A percentile compares a stretch with the other conserved stretches of the same genome.
Conservation (phyloP, 2,329 filamentous ascomycete species). For the Chaetomium sp. region DNA sequence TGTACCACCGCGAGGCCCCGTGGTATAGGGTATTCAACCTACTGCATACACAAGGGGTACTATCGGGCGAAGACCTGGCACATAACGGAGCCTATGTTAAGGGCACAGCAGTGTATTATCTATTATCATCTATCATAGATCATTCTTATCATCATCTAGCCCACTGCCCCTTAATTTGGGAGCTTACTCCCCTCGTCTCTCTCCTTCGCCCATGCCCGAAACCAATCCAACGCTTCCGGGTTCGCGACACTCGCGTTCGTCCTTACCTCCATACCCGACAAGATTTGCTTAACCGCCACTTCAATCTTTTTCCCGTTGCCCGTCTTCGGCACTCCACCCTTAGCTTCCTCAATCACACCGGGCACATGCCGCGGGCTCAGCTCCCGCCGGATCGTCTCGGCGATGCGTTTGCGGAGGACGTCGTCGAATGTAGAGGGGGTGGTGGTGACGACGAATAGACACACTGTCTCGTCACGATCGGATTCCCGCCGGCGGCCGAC, state of each 20-base stretch:
- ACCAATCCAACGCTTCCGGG: conserved; percentile 81
- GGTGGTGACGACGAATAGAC: conserved; percentile 78
- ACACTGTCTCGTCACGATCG: conserved; percentile 79
- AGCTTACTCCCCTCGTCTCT: conserved; percentile 5
- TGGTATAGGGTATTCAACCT: no score
- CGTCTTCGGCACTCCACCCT: conserved; percentile 77
- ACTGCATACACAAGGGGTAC: no score
- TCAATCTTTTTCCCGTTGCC: conserved; percentile 97
- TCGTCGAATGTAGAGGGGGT: conserved; percentile 50
- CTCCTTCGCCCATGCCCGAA: conserved; percentile 64
- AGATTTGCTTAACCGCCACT: conserved; percentile 90
- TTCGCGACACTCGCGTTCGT: conserved; percentile 93
- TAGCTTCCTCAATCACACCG: conserved; percentile 62
- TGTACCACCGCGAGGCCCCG: no score
- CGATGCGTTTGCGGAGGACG: conserved; percentile 58
- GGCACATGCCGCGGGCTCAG: conserved; percentile 88
- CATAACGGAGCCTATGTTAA: not conserved
- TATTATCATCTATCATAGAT: not conserved
- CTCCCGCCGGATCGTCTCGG: conserved; percentile 63
- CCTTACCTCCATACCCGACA: conserved; percentile 80
- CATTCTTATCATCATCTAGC: not conserved
- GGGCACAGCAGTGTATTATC: not conserved
- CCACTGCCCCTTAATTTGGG: conserved; percentile 1
- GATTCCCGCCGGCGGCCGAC: conserved; percentile 66
- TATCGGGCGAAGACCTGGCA: no score